Conservation (phyloP, 164 flowering plant species). For the Vitis cinerea region DNA sequence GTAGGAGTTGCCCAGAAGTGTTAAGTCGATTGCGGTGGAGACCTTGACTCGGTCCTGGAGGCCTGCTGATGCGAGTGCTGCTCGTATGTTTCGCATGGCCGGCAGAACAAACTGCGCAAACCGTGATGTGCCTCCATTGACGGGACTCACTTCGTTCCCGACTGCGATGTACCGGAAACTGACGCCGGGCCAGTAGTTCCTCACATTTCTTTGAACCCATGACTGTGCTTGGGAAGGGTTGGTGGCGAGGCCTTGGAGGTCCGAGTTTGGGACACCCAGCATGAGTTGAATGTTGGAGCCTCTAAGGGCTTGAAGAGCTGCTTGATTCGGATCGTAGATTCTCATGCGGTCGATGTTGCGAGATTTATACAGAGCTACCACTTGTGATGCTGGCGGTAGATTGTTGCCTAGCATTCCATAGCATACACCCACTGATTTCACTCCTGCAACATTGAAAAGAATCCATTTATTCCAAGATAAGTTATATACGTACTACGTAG, state of each 20-base stretch:
- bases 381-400: conserved; percentile 32
- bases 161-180: conserved; percentile 42
- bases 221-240: conserved; percentile 26
- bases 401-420: conserved; percentile 50
- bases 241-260: conserved; percentile 34
- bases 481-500: too few relatives aligned
- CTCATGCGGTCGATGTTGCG: conserved; percentile 33
- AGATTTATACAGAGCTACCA: conserved; percentile 28
- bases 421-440: conserved; percentile 37
- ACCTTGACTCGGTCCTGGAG: conserved; percentile 34
- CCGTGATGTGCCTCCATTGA: conserved; percentile 9
- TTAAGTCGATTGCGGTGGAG: conserved; percentile 39
- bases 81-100: conserved; percentile 29
- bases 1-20: conserved; percentile 34
- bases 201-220: conserved; percentile 39
- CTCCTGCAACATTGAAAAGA: conserved; percentile 16
- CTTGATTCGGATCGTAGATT: conserved; percentile 36
- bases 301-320: conserved; percentile 35
- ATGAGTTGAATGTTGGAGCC: conserved; percentile 42
- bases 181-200: conserved; percentile 26
- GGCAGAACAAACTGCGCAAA: conserved; percentile 29
- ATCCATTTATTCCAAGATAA: conserved; percentile 1
- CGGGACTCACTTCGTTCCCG: conserved; percentile 46
- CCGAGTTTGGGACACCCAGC: conserved; percentile 36
- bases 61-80: conserved; percentile 24